Percentiles rank a stretch among this genome's conserved stretches.
phyloP scores from a whole-genome alignment of 495 filamentous ascomycete species.

The Poronia punctata region DNA sequence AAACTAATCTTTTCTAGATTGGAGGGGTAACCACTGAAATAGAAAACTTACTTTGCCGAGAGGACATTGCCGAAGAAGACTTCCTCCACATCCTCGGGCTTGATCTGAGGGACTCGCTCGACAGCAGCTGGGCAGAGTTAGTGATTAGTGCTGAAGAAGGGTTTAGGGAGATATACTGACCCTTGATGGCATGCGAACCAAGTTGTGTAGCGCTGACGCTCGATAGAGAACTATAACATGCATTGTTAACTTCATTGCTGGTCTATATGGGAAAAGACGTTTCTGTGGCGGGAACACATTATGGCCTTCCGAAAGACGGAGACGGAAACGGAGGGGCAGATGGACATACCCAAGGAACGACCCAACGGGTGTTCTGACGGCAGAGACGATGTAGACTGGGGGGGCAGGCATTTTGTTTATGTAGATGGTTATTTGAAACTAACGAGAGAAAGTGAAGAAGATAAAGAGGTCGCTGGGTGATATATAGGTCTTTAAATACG shows the following conservation, averaged over 20 bases:
- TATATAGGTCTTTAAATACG: too few relatives aligned
- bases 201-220: constrained; percentile 80
- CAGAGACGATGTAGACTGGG: constrained; percentile 91
- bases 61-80: constrained; percentile 98
- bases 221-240: constrained; percentile 57
- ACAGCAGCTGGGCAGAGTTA: constrained; percentile 59
- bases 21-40: constrained; percentile 1
- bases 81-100: constrained; percentile 81
- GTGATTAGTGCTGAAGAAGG: too few relatives aligned
- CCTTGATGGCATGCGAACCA: constrained; percentile 86
- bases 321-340: constrained; percentile 5
- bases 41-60: constrained; percentile 78
- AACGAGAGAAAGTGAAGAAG: not conserved
- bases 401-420: constrained; percentile 56
- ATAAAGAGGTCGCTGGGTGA: too few relatives aligned
- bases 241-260: constrained; percentile 16
- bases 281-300: too few relatives aligned
- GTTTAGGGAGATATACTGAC: constrained; percentile 38
- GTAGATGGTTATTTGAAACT: too few relatives aligned
- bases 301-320: too few relatives aligned
- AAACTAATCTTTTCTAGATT: constrained; percentile 3
- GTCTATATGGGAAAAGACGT: too few relatives aligned
- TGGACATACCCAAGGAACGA: constrained; percentile 78
- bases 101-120: constrained; percentile 75
- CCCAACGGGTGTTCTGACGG: constrained; percentile 83